These are phyloP conservation scores for Pestalotiopsis sp. DNA, from an alignment of 2,329 filamentous ascomycete genomes.

Conservation along the genomic window DNA sequence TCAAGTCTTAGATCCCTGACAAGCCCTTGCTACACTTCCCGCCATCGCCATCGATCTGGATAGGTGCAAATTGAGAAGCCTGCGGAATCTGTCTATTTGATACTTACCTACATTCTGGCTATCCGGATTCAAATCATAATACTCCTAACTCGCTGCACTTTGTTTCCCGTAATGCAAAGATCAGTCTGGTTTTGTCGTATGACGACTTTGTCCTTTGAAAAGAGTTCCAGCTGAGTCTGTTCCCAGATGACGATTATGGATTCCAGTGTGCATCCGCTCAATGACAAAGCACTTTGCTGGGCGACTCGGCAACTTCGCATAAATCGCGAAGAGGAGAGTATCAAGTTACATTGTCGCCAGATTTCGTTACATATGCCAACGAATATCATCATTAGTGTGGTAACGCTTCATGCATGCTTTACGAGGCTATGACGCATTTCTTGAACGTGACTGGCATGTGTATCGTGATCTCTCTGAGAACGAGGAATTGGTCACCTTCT, in stretches of 20 bases:
- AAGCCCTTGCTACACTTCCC: neutral
- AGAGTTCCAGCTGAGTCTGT: neutral
- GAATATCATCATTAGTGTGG: neutral
- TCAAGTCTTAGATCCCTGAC: neutral
- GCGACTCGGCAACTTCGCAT: neutral
- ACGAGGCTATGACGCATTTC: neutral
- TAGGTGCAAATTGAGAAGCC: no score
- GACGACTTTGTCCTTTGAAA: neutral
- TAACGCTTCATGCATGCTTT: neutral
- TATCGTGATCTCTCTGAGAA: neutral
- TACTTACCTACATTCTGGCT: neutral
- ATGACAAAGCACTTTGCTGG: neutral
- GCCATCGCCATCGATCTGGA: no score
- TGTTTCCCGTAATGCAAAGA: neutral
- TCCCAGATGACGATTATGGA: neutral
- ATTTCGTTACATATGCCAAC: neutral
- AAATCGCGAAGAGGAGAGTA: neutral
- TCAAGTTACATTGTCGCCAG: neutral
- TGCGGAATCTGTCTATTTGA: neutral
- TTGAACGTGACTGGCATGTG: neutral
- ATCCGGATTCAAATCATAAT: neutral
- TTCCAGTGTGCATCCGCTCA: neutral
- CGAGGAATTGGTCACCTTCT: neutral
- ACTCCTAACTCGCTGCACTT: neutral
- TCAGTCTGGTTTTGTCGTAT: neutral